Evolutionary conservation across 2,329 filamentous ascomycete genomes (phyloP), one percentile per base, ranked within the genome.

Genomic region (Davidsoniella eucalypti): DNA sequence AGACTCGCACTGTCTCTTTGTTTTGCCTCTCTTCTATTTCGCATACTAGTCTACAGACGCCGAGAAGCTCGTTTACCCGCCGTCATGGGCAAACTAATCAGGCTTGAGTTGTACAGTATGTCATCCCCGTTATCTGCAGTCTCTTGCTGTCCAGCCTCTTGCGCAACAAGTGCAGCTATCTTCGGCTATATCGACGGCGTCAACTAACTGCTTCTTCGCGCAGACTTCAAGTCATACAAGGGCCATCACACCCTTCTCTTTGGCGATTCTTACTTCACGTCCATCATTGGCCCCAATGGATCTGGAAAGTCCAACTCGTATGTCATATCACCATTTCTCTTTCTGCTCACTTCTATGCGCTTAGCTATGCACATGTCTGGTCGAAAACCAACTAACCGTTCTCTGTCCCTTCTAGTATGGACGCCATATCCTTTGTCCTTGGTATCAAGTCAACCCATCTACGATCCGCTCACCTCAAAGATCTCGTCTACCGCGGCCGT

Each of bases 171-270:
- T 9, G 26, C 26, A 21, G 12, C n/a, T 14, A 47, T 53, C 57
- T 61, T 43, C 58, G 65, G 54, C 18, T 18, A 17, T 21, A 12
- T 43, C 18, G 40, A 43, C 40, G n/a, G 14, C 18, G 25, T 62
- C 49, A 36, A 29, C 49, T 45, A 49, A 52, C 39, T 50, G 36
- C 10, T 23, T 45, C 51, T 5, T 36, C 43, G 18, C 45, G 25
- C 60, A 92, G 85, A 98, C 71, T 98, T 98, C 79, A 98, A 98
- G 70, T 96, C 92, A 59, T 98, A 98, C 72, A 94, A 94, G 66
- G 92, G 88, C 52, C 88, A 95, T 60, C 92, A 98, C 69, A 82
- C 78, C 54, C 78, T 98, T 42, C 78, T 95, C 49, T 95, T 98
- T 60, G 90, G 90, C 61, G 90, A 98, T 69, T 93, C 88, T 2